Evolutionary conservation across 2,329 filamentous ascomycete genomes (phyloP).

Genomic region (Arthrobotrys iridis): DNA sequence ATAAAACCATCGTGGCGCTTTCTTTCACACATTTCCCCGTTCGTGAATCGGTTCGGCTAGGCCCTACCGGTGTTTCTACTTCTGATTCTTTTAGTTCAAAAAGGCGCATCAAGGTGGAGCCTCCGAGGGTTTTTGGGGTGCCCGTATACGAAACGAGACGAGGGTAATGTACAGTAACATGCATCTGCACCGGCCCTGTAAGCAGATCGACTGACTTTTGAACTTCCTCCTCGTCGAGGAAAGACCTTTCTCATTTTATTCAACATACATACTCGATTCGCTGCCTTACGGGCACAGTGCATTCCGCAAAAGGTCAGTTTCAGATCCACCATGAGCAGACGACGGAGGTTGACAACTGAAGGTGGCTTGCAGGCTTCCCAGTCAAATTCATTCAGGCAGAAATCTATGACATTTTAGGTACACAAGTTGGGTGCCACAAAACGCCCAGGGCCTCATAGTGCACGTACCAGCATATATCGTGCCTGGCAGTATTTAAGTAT

Average conservation of each 20-base stretch:
- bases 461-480: conserved; percentile 48
- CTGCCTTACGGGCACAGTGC: conserved; percentile 52
- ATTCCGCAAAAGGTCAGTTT: conserved; percentile 54
- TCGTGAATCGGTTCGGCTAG: conserved; percentile 53
- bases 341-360: conserved; percentile 53
- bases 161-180: conserved; percentile 42
- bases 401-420: conserved; percentile 47
- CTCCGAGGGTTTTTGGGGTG: conserved; percentile 50
- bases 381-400: conserved; percentile 54
- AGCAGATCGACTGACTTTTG: conserved; percentile 48
- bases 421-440: conserved; percentile 54
- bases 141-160: conserved; percentile 49
- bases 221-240: conserved; percentile 52
- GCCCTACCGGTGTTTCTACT: conserved; percentile 48
- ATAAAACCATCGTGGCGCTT: conserved; percentile 51
- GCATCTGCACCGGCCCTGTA: conserved; percentile 49
- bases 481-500: conserved; percentile 49
- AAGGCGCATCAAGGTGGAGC: conserved; percentile 53
- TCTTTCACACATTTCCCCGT: conserved; percentile 45
- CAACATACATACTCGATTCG: conserved; percentile 46
- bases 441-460: conserved; percentile 45
- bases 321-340: conserved; percentile 51
- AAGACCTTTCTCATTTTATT: conserved; percentile 52
- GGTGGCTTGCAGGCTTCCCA: conserved; percentile 54
- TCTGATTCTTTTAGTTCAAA: conserved; percentile 41